phyloP scores from a whole-genome alignment of 352 stramenopile genomes.

The Globisporangium solare region DNA sequence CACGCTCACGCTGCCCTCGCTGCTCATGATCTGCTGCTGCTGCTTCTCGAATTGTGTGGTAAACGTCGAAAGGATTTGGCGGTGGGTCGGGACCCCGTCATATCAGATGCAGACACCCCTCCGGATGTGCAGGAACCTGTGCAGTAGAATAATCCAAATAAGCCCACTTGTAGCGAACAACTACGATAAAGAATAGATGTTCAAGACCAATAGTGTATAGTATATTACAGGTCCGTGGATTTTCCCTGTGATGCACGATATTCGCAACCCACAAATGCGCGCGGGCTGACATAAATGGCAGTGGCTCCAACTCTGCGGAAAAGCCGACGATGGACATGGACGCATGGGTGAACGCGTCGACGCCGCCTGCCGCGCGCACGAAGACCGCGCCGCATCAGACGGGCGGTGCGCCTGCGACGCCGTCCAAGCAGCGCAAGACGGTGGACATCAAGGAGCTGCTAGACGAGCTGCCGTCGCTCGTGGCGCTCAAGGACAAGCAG shows the following conservation, averaged over 20 bases:
- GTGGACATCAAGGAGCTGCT: slow-evolving; percentile 52
- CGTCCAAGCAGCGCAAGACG: slow-evolving; percentile 12
- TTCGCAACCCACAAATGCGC: background rate
- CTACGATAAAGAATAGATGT: background rate
- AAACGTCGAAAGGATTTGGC: background rate
- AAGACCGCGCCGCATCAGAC: background rate
- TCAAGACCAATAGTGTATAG: too few species aligned
- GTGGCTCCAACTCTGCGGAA: background rate
- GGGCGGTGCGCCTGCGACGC: slow-evolving; percentile 6
- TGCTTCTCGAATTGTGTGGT: slow-evolving; percentile 9
- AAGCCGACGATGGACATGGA: slow-evolving; percentile 17
- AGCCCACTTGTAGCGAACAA: background rate
- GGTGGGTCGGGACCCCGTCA: background rate
- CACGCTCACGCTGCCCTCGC: slow-evolving; percentile 32
- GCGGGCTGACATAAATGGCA: background rate
- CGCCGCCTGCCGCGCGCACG: too few species aligned
- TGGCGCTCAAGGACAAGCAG: slow-evolving; percentile 51
- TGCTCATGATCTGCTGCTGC: slow-evolving; percentile 25
- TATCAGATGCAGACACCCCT: background rate
- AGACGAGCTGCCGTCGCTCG: slow-evolving; percentile 48
- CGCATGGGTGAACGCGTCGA: slow-evolving; percentile 8
- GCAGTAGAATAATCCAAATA: background rate
- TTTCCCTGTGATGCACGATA: background rate
- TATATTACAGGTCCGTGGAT: background rate
- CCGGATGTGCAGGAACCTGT: background rate